Evolutionary conservation across 139 green algal genomes (phyloP).

Genomic region (Nannochloris sp.): DNA sequence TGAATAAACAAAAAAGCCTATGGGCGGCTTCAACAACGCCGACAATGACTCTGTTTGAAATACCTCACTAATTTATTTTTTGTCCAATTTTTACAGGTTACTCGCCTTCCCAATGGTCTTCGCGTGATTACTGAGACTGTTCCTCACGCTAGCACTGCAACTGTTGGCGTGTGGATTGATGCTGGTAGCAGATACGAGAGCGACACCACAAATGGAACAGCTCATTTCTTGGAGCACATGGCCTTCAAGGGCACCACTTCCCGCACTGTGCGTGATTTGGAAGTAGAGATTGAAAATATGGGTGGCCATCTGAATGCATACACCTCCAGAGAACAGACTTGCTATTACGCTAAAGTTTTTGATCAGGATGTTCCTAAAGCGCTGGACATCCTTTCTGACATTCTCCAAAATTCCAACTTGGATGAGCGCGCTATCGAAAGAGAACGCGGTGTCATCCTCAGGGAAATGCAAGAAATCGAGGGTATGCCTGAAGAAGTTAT

Average conservation of each 20-base stretch:
- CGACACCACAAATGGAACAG: slow-evolving; percentile 85
- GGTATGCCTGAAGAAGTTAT: slow-evolving; percentile 78
- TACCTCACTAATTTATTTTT: not conserved
- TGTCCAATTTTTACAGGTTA: slow-evolving; percentile 59
- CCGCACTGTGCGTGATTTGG: slow-evolving; percentile 72
- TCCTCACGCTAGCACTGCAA: slow-evolving; percentile 81
- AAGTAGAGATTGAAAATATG: slow-evolving; percentile 98
- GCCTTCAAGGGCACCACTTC: slow-evolving; percentile 96
- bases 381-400: slow-evolving; percentile 92
- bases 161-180: slow-evolving; percentile 97
- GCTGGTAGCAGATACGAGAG: slow-evolving; percentile 91
- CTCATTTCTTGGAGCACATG: slow-evolving; percentile 99
- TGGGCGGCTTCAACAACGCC: no score
- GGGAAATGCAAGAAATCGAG: slow-evolving; percentile 91
- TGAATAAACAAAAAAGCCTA: no score
- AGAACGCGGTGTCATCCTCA: slow-evolving; percentile 92
- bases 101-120: slow-evolving; percentile 84
- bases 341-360: slow-evolving; percentile 79
- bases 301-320: slow-evolving; percentile 97
- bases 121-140: slow-evolving; percentile 85
- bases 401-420: slow-evolving; percentile 90
- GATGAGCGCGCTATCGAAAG: slow-evolving; percentile 78
- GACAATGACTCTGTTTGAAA: slow-evolving; percentile 1
- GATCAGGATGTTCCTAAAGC: slow-evolving; percentile 83
- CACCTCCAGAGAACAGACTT: slow-evolving; percentile 93